Conservation (phyloP, 805 yeast species). For the Dipodascus albidus region DNA sequence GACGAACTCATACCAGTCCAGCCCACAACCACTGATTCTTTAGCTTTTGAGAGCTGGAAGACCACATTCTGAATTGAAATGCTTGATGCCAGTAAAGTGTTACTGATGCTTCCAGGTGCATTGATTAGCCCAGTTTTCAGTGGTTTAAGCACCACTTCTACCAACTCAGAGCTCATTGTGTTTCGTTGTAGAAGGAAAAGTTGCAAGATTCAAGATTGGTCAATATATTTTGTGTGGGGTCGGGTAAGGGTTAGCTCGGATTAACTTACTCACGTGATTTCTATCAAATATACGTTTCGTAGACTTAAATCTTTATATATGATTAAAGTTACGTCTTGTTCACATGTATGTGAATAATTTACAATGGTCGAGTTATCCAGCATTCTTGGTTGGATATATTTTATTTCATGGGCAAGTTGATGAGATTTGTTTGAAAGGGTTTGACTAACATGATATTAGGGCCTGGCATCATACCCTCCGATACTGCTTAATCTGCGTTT, state of each 20-base stretch:
- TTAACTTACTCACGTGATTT: not conserved
- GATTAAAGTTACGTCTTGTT: too few species aligned
- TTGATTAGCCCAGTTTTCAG: not conserved
- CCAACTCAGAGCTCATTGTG: not conserved
- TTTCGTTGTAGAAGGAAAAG: not conserved
- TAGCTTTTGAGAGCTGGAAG: slow-evolving; percentile 32
- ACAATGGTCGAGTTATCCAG: slow-evolving; percentile 6
- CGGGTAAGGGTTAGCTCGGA: slow-evolving; percentile 2
- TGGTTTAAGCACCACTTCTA: not conserved
- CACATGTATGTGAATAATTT: not conserved
- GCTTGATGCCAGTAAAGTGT: not conserved
- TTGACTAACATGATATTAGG: slow-evolving; percentile 16
- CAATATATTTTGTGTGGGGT: not conserved
- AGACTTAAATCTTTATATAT: too few species aligned
- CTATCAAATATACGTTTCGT: not conserved
- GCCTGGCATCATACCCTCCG: slow-evolving; percentile 29
- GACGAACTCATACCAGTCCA: slow-evolving; percentile 51
- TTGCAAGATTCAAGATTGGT: not conserved
- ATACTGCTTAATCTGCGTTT: slow-evolving; percentile 22
- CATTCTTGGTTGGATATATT: slow-evolving; percentile 16
- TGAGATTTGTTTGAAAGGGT: not conserved
- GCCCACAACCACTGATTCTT: slow-evolving; percentile 29
- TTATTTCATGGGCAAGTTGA: slow-evolving; percentile 14
- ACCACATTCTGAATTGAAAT: slow-evolving; percentile 40
- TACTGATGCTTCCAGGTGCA: slow-evolving; percentile 1